phyloP scores from a whole-genome alignment of 2,329 filamentous ascomycete genomes.

The Pestalotiopsis sp. region DNA sequence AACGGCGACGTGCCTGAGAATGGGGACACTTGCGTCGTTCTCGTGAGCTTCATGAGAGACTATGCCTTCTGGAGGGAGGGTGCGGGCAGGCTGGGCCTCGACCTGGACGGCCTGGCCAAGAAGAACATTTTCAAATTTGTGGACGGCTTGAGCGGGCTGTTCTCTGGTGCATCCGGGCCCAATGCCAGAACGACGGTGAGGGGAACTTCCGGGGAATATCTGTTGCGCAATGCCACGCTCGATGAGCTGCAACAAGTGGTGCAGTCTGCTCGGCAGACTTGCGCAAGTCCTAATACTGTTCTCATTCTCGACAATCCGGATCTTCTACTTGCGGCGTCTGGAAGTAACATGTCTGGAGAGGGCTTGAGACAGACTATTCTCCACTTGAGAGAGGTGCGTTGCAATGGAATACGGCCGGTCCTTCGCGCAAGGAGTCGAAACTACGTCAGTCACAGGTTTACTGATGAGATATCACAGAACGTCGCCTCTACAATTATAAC shows the following conservation, averaged over 20 bases:
- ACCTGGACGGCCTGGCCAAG: conserved; percentile 62
- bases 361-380: conserved; percentile 60
- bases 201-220: conserved; percentile 15
- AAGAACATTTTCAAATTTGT: conserved; percentile 71
- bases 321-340: conserved; percentile 62
- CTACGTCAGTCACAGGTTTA: neutral
- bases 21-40: conserved; percentile 53
- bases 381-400: conserved; percentile 63
- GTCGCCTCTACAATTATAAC: conserved; percentile 69
- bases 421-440: neutral
- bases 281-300: conserved; percentile 44
- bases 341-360: conserved; percentile 43
- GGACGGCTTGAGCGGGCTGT: conserved; percentile 71
- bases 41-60: conserved; percentile 84
- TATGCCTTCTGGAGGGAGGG: conserved; percentile 78
- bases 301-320: conserved; percentile 70
- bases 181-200: conserved; percentile 17
- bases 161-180: conserved; percentile 26
- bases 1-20: conserved; percentile 32
- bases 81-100: conserved; percentile 69
- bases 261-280: conserved; percentile 39
- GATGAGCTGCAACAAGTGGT: conserved; percentile 42
- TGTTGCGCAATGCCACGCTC: conserved; percentile 34
- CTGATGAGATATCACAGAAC: conserved; percentile 41
- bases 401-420: neutral